These are phyloP conservation scores for Aspergillus sp. DNA, from an alignment of 2,329 filamentous ascomycete species.

Conservation along the genomic window DNA sequence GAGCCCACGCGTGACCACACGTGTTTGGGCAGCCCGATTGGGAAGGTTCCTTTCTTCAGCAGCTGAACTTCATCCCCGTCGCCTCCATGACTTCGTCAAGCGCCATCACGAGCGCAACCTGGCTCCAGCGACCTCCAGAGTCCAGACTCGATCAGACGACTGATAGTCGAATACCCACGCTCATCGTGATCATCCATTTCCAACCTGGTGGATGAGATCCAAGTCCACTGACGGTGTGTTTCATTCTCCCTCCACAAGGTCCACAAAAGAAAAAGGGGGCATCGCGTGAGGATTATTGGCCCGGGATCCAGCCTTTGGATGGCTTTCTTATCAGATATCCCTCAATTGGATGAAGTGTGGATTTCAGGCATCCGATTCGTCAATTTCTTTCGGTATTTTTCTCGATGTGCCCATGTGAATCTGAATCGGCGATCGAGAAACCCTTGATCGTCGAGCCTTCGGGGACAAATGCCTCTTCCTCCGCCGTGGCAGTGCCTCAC, in stretches of 20 bases:
- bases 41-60: not conserved
- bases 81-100: too few relatives aligned
- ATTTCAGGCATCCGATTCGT: constrained; percentile 1
- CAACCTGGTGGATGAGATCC: not conserved
- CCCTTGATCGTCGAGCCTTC: not conserved
- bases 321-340: not conserved
- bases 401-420: not conserved
- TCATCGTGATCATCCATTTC: not conserved
- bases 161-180: not conserved
- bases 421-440: not conserved
- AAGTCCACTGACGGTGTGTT: constrained; percentile 8
- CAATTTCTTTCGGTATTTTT: not conserved
- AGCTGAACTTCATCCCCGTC: too few relatives aligned
- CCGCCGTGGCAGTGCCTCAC: not conserved
- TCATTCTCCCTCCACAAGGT: constrained; percentile 3
- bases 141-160: not conserved
- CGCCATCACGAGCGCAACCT: not conserved
- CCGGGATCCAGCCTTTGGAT: not conserved
- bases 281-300: not conserved
- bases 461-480: not conserved
- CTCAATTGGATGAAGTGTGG: constrained; percentile 2
- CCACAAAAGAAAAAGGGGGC: constrained; percentile 3
- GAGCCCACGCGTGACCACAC: not conserved
- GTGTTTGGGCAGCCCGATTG: not conserved
- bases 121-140: not conserved